phyloP scores from a whole-genome alignment of 257 asterid species.

The Ligustrum vulgare region DNA sequence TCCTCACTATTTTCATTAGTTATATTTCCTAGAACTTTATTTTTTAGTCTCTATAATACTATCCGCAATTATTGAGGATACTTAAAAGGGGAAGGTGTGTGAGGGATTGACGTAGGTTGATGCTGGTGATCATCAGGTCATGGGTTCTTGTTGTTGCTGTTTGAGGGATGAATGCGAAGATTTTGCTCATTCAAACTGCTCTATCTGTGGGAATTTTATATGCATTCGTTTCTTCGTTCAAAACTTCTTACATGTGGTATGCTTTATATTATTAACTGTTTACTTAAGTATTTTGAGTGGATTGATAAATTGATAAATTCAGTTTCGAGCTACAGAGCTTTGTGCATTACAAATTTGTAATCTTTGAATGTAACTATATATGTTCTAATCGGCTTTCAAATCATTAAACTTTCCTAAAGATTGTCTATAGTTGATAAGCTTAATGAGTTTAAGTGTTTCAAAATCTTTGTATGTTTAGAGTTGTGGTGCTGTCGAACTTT shows the following conservation, averaged over 20 bases:
- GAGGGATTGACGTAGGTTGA: slow-evolving; percentile 20
- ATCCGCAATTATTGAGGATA: slow-evolving; percentile 21
- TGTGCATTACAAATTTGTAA: not conserved
- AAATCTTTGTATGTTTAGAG: not conserved
- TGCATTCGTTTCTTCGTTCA: slow-evolving; percentile 67
- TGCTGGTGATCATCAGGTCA: slow-evolving; percentile 28
- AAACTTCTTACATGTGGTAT: slow-evolving; percentile 65
- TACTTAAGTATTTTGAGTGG: not conserved
- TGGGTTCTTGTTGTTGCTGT: slow-evolving; percentile 93
- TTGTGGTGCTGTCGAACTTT: not conserved
- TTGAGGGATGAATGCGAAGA: slow-evolving; percentile 72
- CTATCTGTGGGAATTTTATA: slow-evolving; percentile 58
- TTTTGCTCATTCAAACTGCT: slow-evolving; percentile 60
- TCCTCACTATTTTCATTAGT: slow-evolving; percentile 42
- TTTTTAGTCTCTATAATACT: slow-evolving; percentile 14
- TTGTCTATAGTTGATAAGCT: not conserved
- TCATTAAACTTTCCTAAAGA: not conserved
- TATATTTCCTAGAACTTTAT: slow-evolving; percentile 9
- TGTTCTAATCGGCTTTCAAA: not conserved
- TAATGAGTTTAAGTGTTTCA: slow-evolving; percentile 1
- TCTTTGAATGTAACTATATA: not conserved
- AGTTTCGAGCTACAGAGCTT: not conserved
- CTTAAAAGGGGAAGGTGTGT: slow-evolving; percentile 14
- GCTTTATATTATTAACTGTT: slow-evolving; percentile 28
- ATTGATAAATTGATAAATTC: slow-evolving; percentile 7